Percentiles rank a stretch among this genome's conserved stretches.
Conservation (phyloP, 371 early-diverging fungal genomes). For the Blakeslea trispora region DNA sequence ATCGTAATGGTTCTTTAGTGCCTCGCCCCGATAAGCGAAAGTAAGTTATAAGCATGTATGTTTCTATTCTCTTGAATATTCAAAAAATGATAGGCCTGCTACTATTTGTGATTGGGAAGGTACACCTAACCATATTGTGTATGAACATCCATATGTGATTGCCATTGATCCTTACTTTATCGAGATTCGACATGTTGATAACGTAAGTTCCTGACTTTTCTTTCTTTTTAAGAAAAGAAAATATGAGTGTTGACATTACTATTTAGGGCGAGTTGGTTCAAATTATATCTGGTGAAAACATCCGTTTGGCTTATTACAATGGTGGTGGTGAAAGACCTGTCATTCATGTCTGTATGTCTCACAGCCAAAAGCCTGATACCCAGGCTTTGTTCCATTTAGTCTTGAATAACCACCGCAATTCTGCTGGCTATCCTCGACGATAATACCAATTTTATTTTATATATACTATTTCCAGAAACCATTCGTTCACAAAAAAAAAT, state of each 20-base stretch:
- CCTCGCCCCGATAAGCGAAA: slow-evolving; percentile 33
- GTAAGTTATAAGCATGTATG: slow-evolving; percentile 21
- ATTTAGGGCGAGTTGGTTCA: slow-evolving; percentile 49
- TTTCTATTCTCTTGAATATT: neutral
- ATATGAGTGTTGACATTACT: neutral
- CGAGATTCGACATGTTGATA: slow-evolving; percentile 86
- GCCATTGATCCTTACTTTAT: slow-evolving; percentile 88
- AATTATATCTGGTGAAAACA: slow-evolving; percentile 52
- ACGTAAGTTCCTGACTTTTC: too few relatives aligned
- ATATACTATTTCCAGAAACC: too few relatives aligned
- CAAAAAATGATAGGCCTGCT: slow-evolving; percentile 22
- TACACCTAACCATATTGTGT: slow-evolving; percentile 65
- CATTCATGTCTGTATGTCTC: slow-evolving; percentile 52
- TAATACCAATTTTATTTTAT: neutral
- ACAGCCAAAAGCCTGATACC: slow-evolving; percentile 46
- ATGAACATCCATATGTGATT: slow-evolving; percentile 82
- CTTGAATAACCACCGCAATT: slow-evolving; percentile 21
- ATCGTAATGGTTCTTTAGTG: slow-evolving; percentile 53
- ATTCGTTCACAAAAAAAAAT: too few relatives aligned
- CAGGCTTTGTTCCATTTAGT: slow-evolving; percentile 46
- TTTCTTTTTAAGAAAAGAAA: neutral
- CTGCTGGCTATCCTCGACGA: slow-evolving; percentile 15
- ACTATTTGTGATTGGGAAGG: slow-evolving; percentile 61
- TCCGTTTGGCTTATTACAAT: slow-evolving; percentile 50
- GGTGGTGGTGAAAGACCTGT: slow-evolving; percentile 41